These are phyloP conservation scores for Tetrapisispora fleetii DNA, from an alignment of 805 yeast species.

Conservation along the genomic window DNA sequence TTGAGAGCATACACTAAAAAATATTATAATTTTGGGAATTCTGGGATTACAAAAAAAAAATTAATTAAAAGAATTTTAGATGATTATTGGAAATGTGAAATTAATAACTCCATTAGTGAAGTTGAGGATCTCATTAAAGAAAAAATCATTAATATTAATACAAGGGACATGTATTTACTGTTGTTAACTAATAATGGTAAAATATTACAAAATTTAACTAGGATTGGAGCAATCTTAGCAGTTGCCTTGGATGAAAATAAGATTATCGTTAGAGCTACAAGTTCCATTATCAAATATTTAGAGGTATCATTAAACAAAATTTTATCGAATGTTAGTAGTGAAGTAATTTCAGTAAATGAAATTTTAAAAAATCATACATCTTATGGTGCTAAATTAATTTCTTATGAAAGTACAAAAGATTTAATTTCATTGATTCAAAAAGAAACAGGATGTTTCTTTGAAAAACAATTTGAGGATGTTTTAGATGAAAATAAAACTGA, in stretches of 20 bases:
- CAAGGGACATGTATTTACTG: conserved; percentile 20
- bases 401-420: conserved; percentile 5
- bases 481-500: neutral
- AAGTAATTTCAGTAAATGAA: conserved; percentile 7
- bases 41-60: conserved; percentile 8
- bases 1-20: conserved; percentile 15
- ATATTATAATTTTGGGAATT: conserved; percentile 7
- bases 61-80: conserved; percentile 10
- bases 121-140: conserved; percentile 17
- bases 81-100: conserved; percentile 15
- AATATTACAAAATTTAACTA: conserved; percentile 23
- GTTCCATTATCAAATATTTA: conserved; percentile 19
- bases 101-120: conserved; percentile 11
- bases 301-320: conserved; percentile 25
- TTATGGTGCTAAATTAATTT: conserved; percentile 3
- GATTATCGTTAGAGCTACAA: conserved; percentile 18
- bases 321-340: conserved; percentile 18
- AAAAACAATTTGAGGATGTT: conserved; percentile 2
- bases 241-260: conserved; percentile 22
- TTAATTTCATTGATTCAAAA: conserved; percentile 15
- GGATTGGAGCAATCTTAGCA: conserved; percentile 23
- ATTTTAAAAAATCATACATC: conserved; percentile 10
- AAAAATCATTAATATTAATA: conserved; percentile 16
- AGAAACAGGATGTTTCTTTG: conserved; percentile 17
- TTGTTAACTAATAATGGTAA: conserved; percentile 27